Evolutionary conservation across 257 asterid genomes (phyloP), one percentile per base, ranked within the genome.

Genomic region (Echium plantagineum): DNA sequence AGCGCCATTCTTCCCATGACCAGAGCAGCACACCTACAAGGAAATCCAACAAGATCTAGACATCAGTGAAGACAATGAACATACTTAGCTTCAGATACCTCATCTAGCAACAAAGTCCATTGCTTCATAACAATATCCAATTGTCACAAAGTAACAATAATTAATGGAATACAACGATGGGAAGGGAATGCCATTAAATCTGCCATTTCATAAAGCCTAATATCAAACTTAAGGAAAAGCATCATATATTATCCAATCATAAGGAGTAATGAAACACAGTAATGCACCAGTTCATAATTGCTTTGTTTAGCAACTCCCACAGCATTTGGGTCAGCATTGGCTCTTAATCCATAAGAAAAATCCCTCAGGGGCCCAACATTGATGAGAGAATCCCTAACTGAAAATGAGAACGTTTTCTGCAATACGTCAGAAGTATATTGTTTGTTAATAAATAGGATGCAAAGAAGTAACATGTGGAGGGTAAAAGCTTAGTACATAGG

Each of bases 1-100:
- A 49, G 98, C 80, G 49, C 98, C 98, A 79, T 91, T 91, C 70
- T 89, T 91, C 67, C 98, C 98, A 74, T 91, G 98, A 55, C 98
- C 98, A 55, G 98, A 91, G 74, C 98, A 91, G 83, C 98, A 83
- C 55, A 88, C 98, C 98, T 91, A 74, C 63, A 72, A 74, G 52
- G 62, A 67, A 28, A 69, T 62, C 74, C 75, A 70, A 65, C 65
- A 19, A n/a, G 60, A 66, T 57, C 55, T 31, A 10, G 17, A 56
- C 38, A 30, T 28, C 7, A 32, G 6, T 42, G 15, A 53, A 53
- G 20, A 59, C 31, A 69, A 3, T 6, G 3, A 7, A 38, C 5
- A 1, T 21, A 21, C 35, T 31, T 32, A 58, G 17, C 1, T 35
- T 21, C 7, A 26, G 49, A 12, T 3, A 13, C 49, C 49, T 42